Evolutionary conservation across 306 rosid species (phyloP).

Genomic region (Aeschynomene evenia): DNA sequence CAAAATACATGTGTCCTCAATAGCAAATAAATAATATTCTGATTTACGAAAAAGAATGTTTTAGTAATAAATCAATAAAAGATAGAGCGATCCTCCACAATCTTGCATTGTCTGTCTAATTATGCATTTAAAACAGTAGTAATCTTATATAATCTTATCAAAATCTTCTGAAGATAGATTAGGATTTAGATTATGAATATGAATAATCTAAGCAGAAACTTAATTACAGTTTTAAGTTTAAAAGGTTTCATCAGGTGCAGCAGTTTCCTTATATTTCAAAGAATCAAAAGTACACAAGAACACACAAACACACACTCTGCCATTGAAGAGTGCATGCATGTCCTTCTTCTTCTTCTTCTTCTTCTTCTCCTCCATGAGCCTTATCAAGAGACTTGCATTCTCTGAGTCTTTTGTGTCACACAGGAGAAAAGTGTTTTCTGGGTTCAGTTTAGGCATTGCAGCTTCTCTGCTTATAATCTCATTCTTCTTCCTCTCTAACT

Average conservation of each 20-base stretch:
- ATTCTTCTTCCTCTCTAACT: slow-evolving; percentile 39
- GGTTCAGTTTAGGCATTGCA: slow-evolving; percentile 60
- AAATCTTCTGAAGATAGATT: not conserved
- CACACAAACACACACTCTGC: not conserved
- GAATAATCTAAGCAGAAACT: not conserved
- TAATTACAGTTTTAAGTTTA: not conserved
- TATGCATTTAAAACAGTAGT: not conserved
- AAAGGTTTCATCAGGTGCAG: not conserved
- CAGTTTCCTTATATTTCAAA: not conserved
- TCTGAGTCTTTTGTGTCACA: slow-evolving; percentile 48
- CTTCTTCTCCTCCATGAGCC: slow-evolving; percentile 34
- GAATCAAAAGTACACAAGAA: not conserved
- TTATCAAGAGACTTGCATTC: slow-evolving; percentile 48
- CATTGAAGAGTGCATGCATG: slow-evolving; percentile 25
- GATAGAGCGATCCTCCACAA: too few species aligned
- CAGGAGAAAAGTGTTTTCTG: slow-evolving; percentile 62
- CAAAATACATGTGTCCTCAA: too few species aligned
- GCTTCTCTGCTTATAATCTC: slow-evolving; percentile 47
- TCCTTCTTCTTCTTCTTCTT: not conserved
- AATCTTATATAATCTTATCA: not conserved
- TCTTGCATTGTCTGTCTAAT: not conserved
- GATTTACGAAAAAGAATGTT: too few species aligned
- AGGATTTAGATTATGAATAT: not conserved
- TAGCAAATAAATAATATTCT: too few species aligned
- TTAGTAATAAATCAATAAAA: too few species aligned